Evolutionary conservation across 2,329 filamentous ascomycete species (phyloP).

Genomic region (Verticillium nubilum): DNA sequence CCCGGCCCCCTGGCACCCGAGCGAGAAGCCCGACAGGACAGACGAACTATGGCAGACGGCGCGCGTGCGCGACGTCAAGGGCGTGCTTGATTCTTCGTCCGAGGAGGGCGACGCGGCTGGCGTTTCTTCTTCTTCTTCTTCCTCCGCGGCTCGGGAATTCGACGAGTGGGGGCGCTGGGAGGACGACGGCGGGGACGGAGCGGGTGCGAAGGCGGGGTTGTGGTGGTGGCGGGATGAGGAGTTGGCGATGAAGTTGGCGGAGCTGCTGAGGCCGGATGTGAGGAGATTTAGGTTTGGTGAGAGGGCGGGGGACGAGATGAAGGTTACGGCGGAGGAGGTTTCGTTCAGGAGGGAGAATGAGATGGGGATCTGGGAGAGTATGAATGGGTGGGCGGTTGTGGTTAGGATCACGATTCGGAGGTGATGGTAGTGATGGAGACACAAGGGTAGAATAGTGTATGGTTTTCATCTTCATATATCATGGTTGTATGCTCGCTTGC

Average conservation of each 20-base stretch:
- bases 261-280: not conserved
- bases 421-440: not conserved
- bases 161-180: slow-evolving; percentile 41
- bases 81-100: not conserved
- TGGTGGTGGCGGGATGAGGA: slow-evolving; percentile 44
- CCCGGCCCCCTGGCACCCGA: slow-evolving; percentile 26
- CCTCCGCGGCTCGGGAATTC: slow-evolving; percentile 21
- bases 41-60: slow-evolving; percentile 26
- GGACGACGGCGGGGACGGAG: slow-evolving; percentile 12
- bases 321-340: slow-evolving; percentile 37
- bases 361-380: slow-evolving; percentile 46
- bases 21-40: slow-evolving; percentile 22
- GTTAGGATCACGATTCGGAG: slow-evolving; percentile 27
- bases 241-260: slow-evolving; percentile 39
- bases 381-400: slow-evolving; percentile 44
- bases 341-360: slow-evolving; percentile 46
- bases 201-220: not conserved
- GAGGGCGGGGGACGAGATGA: slow-evolving; percentile 28
- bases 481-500: not conserved
- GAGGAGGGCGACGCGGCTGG: not conserved
- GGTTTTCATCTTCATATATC: not conserved
- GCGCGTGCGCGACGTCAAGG: slow-evolving; percentile 17
- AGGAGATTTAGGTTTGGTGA: slow-evolving; percentile 25
- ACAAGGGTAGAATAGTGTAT: not conserved
- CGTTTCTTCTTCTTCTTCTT: not conserved